Base-by-base conservation (phyloP, 345 rosid genomes). In the Populus pruinosa region DNA sequence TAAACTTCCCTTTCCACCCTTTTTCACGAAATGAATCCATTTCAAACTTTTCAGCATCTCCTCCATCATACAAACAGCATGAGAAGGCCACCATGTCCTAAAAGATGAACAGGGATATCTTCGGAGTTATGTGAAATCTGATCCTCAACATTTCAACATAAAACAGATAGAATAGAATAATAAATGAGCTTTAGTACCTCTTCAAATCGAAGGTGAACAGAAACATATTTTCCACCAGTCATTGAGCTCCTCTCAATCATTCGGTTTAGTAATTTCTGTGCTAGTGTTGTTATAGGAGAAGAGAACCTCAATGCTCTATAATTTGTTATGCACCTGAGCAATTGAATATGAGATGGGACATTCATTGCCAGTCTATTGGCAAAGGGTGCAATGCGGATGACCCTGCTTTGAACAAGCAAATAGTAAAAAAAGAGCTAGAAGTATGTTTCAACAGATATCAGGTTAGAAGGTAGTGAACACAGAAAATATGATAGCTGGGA, bases 11-110 rank as follows among this genome's bases (percentile, higher is more conserved):
- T 78, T 87, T 92, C 99, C 98, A 95, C 82, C 80, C 88, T 67
- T 70, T 86, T 83, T 93, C 91, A 71, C 99, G 88, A 75, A 90
- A 79, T 74, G 80, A 77, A 79, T 89, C 91, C 90, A 95, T 85
- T 79, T 89, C 92, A 62, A 67, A 53, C 77, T 87, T 92, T 83
- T 95, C 99, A 74, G 88, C 84, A 85, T 79, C 81, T 75, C 99
- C 96, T 17, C 97, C 97, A 73, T 93, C 99, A 78, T 92, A 95
- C 23, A 86, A 80, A 76, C 99, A 95, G 82, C 98, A 91, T 14
- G 99, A 95, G 90, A 95, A 95, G 33, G 99, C 98, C 81, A 95
- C 93, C 99, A 95, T 95, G 82, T 95, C 99, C 99, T 93, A 82
- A 73, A 73, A 67, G 67, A 81, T 4, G 13, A 75, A 77, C 62